Base-by-base conservation (phyloP, 2,329 filamentous ascomycete genomes). In the Capronia americana region DNA sequence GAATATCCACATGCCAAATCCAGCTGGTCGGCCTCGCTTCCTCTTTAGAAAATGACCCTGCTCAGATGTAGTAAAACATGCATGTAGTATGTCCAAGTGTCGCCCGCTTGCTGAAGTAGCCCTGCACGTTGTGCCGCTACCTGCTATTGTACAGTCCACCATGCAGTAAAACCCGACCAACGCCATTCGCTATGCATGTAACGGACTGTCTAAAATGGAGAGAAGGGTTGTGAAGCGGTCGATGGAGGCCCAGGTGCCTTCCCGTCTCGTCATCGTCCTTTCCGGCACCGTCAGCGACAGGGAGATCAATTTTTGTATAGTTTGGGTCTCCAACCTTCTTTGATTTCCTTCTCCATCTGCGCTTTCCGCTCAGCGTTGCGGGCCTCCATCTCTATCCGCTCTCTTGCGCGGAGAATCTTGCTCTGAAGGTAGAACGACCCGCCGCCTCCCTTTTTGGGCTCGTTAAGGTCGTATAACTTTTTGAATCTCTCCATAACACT, bases 371-470 rank as follows among this genome's bases (percentile, higher is more conserved):
- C 84, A 66, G 89, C 86, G 66, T 91, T 88, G 70, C 88, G 85
- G 48, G 95, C 82, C 80, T 99, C 94, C 74, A 90, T 85, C 82
- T 98, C 94, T 81, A 99, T 90, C 70, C 95, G 85, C 81, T 99
- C 94, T 74, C 94, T 87, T 65, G 95, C 95, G 69, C 95, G 86
- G 73, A 98, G 81, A 63, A 99, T 88, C 82, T 99, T 99, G 85
- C 94, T 98, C 81, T 99, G 95, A 57, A 99, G 85, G 80, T 99
- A 99, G 81, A 99, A 99, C 75, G 93, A 97, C 61, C 95, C 95
- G 32, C 68, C 68, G 23, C 68, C 68, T 41, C 95, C 95, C 76
- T 97, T 97, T 79, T 96, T 86, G 11, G 95, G 94, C 71, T 99
- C 92, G 81, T 99, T 99, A 73, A 87, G 83, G 79, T 99, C 95